These are phyloP conservation scores for Paragyromitra xinjiangensis DNA, from an alignment of 495 filamentous ascomycete genomes.

Conservation along the genomic window DNA sequence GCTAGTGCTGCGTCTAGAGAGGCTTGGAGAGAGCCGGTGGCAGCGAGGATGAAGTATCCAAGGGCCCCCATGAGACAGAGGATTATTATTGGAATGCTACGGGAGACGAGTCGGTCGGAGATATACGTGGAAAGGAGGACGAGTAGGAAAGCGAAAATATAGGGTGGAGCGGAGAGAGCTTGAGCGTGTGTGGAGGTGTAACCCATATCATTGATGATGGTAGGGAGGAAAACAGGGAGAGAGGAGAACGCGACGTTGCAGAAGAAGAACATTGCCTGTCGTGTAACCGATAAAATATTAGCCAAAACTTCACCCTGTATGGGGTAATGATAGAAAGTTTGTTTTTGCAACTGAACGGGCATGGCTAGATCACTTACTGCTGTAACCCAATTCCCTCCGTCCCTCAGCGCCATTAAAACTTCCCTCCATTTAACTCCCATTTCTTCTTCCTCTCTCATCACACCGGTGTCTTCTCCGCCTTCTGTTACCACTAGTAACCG, in stretches of 20 bases:
- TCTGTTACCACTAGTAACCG: slow-evolving; percentile 70
- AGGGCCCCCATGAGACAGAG: slow-evolving; percentile 71
- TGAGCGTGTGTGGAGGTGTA: slow-evolving; percentile 77
- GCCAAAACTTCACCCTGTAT: not conserved
- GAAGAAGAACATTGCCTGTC: slow-evolving; percentile 64
- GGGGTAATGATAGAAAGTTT: not conserved
- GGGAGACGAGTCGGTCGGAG: slow-evolving; percentile 76
- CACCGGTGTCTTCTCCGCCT: slow-evolving; percentile 66
- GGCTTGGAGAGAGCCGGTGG: slow-evolving; percentile 59
- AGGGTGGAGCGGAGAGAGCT: slow-evolving; percentile 82
- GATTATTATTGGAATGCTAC: slow-evolving; percentile 71
- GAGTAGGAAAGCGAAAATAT: slow-evolving; percentile 76
- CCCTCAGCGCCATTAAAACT: slow-evolving; percentile 46
- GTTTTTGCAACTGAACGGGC: slow-evolving; percentile 3
- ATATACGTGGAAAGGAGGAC: slow-evolving; percentile 74
- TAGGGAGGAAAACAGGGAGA: slow-evolving; percentile 84
- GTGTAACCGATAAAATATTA: not conserved
- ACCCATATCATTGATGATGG: slow-evolving; percentile 81
- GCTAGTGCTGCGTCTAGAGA: slow-evolving; percentile 37
- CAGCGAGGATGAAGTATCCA: slow-evolving; percentile 78
- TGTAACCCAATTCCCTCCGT: slow-evolving; percentile 53
- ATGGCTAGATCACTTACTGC: slow-evolving; percentile 17
- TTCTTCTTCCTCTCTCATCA: slow-evolving; percentile 56
- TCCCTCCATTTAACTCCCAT: slow-evolving; percentile 52
- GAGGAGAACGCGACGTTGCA: slow-evolving; percentile 78